Evolutionary conservation across 1,139 yeast genomes (phyloP), one percentile per base, ranked within the genome.

Genomic region (Nakaseomyces glabratus): DNA sequence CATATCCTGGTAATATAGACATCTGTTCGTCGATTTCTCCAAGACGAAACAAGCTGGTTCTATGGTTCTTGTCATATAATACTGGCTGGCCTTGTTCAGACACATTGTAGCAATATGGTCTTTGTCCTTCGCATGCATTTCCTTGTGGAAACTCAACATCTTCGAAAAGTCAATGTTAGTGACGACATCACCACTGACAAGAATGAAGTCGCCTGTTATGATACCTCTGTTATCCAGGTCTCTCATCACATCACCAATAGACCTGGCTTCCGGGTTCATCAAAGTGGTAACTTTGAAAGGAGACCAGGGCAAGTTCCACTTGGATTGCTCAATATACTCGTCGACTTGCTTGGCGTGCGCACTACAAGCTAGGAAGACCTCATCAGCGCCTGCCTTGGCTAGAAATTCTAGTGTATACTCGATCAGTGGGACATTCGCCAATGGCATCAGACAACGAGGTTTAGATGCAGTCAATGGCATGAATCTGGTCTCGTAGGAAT

Each of bases 191-290:
- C 98, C 98, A 11, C 93, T 76, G 26, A 93, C 82, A 28, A 90
- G 68, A 41, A 93, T 63, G 51, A 90, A 90, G 60, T 90, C 99
- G 10, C 93, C 85, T 3, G 82, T 73, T 37, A 90, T 84, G 40
- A 88, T 63, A 2, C 96, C 95, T 52, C 94, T 70, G 42, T 84
- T 79, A 58, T 90, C 98, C 43, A 90, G 65, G 55, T 88, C 97
- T 57, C 98, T 72, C 93, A 90, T 81, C 20, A 94, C 94, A 63
- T 90, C 98, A 45, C 98, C 98, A 4, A 88, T 93, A 13, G 95
- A 82, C 56, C 88, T 67, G 11, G 93, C 78, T 56, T 88, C 96
- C 29, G 86, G 73, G n/a, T 93, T 74, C 67, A 82, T 72, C 35
- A 90, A 71, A 3, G 93, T 79, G 34, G 75, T 73, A 30, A 90